Base-by-base conservation (phyloP, 2,329 filamentous ascomycete genomes). In the Colletotrichum sp. region DNA sequence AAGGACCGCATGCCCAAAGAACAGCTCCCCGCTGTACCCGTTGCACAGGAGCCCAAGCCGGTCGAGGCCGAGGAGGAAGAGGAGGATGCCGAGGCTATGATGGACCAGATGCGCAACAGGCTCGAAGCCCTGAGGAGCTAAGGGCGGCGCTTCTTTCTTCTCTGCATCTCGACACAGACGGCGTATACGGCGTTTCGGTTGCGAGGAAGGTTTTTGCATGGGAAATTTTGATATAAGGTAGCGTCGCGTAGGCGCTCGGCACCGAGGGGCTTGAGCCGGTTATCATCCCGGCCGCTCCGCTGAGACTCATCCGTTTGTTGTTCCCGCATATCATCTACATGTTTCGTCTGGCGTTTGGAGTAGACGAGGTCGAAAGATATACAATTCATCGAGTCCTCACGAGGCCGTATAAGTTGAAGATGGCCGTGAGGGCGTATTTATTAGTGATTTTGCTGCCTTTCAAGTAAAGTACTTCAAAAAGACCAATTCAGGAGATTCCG, bases 61-160 rank as follows among this genome's bases (percentile, higher is more conserved):
- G 87, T 87, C 52, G 88, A 87, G 71, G 87, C 87, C 6, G 88
- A 88, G 76, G 89, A 88, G 84, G 93, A 90, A 73, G 95, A 97
- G 80, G 94, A 96, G 82, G 94, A 97, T 80, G 93, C 95, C 77
- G 96, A 98, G 85, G 95, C 94, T 64, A 95, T 97, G 88, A 92
- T 98, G 87, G 94, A 96, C 80, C 94, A 98, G 87, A 98, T 98
- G 97, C 90, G 96, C 83, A 96, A 96, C 79, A 90, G 96, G 64
- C 85, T 99, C 80, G 95, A 98, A 86, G 96, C 96, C 43, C 86
- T 98, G 82, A 94, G 97, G 90, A 98, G 96, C 85, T 98, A 84
- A 79, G 32, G 36, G 60, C 30, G 52, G 60, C 8, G n/a, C 43
- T 34, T 18, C 13, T 48, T 36, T 62, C 32, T 68, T 36, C 32